Percentiles rank a stretch among this genome's conserved stretches.
These are phyloP conservation scores for Xylaria multiplex DNA, from an alignment of 2,329 filamentous ascomycete species.

Conservation along the genomic window DNA sequence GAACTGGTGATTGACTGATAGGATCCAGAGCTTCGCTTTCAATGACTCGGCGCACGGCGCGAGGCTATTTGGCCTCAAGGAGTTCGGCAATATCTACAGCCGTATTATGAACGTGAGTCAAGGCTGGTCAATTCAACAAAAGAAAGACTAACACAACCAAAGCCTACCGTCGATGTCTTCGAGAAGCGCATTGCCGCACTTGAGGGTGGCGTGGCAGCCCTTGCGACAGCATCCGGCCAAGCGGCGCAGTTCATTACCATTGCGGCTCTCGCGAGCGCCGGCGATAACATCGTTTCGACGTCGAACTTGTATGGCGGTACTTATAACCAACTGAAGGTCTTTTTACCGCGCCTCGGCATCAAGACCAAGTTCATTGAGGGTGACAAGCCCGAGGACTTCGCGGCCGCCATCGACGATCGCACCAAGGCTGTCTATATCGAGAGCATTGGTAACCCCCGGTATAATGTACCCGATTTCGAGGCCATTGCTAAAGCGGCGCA, in stretches of 20 bases:
- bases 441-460: constrained; percentile 91
- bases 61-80: constrained; percentile 94
- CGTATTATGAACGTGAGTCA: constrained; percentile 85
- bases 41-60: constrained; percentile 96
- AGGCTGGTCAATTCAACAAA: background rate
- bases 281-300: constrained; percentile 93
- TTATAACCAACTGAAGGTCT: constrained; percentile 97
- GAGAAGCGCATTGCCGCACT: constrained; percentile 97
- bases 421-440: constrained; percentile 94
- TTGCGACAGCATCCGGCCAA: constrained; percentile 87
- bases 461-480: constrained; percentile 92
- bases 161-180: constrained; percentile 94
- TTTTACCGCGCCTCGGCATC: constrained; percentile 87
- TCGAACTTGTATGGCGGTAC: constrained; percentile 93
- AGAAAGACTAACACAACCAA: background rate
- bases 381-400: constrained; percentile 82
- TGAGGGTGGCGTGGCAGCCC: constrained; percentile 87
- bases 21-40: constrained; percentile 81
- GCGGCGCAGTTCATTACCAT: constrained; percentile 93
- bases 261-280: constrained; percentile 81
- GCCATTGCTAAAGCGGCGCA: constrained; percentile 84
- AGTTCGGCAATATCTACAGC: constrained; percentile 97
- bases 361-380: constrained; percentile 86
- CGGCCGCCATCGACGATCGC: constrained; percentile 85
- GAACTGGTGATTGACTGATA: constrained; percentile 29